Percentiles rank a stretch among this genome's conserved stretches.
phyloP scores from a whole-genome alignment of 2,329 filamentous ascomycete species.

The Colletotrichum spaethianum region DNA sequence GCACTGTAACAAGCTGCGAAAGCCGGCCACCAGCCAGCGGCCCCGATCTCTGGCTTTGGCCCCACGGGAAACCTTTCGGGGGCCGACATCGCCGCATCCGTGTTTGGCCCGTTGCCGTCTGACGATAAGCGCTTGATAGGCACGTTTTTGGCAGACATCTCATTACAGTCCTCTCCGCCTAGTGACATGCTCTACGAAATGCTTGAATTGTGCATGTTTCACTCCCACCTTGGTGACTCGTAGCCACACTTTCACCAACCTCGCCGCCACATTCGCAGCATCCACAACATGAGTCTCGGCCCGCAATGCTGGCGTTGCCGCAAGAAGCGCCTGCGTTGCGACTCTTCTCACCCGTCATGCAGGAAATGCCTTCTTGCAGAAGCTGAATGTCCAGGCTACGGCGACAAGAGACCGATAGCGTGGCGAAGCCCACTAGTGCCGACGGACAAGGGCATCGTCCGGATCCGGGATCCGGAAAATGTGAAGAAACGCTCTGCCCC shows the following conservation, averaged over 20 bases:
- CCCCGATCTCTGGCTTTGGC: no score
- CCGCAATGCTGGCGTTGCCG: slow-evolving; percentile 29
- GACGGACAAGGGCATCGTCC: slow-evolving; percentile 4
- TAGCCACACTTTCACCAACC: neutral
- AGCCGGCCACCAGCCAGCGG: neutral
- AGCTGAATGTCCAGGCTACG: slow-evolving; percentile 15
- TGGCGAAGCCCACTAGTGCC: slow-evolving; percentile 14
- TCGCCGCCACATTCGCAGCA: neutral
- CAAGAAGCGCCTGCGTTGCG: slow-evolving; percentile 21
- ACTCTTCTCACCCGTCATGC: slow-evolving; percentile 25
- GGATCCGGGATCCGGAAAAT: neutral
- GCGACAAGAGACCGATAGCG: neutral
- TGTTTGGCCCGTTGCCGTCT: neutral
- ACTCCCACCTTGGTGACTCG: neutral
- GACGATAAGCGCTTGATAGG: neutral
- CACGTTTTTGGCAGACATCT: neutral
- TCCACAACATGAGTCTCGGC: slow-evolving; percentile 12
- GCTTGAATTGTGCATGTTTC: neutral
- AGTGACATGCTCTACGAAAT: neutral
- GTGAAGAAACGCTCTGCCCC: neutral
- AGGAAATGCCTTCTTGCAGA: neutral
- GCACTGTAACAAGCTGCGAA: neutral
- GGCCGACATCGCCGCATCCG: slow-evolving; percentile 29
- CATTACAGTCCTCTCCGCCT: neutral
- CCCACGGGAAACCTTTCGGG: neutral